Evolutionary conservation across 2,329 filamentous ascomycete species (phyloP).

Genomic region (Alternaria brassicicola): DNA sequence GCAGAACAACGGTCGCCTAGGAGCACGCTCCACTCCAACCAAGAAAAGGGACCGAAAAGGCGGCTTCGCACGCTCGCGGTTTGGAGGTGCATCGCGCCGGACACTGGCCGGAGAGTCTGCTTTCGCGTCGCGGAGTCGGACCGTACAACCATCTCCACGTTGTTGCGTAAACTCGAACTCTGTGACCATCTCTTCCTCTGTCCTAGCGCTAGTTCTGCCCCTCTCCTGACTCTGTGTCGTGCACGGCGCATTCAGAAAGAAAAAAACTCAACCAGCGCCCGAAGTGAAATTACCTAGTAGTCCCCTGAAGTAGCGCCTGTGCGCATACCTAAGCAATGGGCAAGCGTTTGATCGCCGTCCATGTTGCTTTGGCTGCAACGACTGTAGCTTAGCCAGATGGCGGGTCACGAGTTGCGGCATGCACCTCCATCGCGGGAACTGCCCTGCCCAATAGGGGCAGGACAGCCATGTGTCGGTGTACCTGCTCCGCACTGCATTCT

Average conservation of each 20-base stretch:
- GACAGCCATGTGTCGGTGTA: slow-evolving; percentile 22
- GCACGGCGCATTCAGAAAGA: slow-evolving; percentile 20
- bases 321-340: slow-evolving; percentile 41
- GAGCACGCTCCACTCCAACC: neutral
- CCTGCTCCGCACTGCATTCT: slow-evolving; percentile 31
- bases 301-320: slow-evolving; percentile 40
- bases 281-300: slow-evolving; percentile 31
- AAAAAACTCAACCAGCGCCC: slow-evolving; percentile 15
- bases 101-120: slow-evolving; percentile 21
- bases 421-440: slow-evolving; percentile 30
- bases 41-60: slow-evolving; percentile 24
- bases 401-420: slow-evolving; percentile 29
- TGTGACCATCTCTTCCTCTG: slow-evolving; percentile 11
- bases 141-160: slow-evolving; percentile 32
- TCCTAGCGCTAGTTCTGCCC: slow-evolving; percentile 30
- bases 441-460: slow-evolving; percentile 23
- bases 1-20: slow-evolving; percentile 16
- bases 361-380: slow-evolving; percentile 34
- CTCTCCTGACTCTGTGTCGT: slow-evolving; percentile 25
- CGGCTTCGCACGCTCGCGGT: slow-evolving; percentile 9
- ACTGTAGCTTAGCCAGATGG: slow-evolving; percentile 35
- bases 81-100: slow-evolving; percentile 20
- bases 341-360: slow-evolving; percentile 50
- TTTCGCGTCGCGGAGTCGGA: slow-evolving; percentile 25
- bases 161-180: slow-evolving; percentile 29